A percentile compares a stretch with the other conserved stretches of the same genome.
These are phyloP conservation scores for Kodamaea sp. DNA, from an alignment of 1,139 yeast genomes.

Conservation along the genomic window DNA sequence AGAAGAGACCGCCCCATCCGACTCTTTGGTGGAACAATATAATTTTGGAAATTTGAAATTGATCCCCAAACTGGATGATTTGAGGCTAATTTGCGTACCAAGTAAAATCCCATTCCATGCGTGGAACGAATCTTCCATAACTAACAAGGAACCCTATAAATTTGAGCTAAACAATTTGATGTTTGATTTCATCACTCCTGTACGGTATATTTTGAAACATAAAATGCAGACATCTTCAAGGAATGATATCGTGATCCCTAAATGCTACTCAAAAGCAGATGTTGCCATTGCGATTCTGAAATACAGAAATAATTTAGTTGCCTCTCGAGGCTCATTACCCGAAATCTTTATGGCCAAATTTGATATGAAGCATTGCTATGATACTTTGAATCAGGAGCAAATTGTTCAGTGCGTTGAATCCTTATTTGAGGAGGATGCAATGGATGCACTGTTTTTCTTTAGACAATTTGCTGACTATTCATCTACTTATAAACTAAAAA, in stretches of 20 bases:
- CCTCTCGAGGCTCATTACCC: slow-evolving; percentile 25
- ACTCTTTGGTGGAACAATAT: slow-evolving; percentile 12
- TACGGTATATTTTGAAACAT: slow-evolving; percentile 19
- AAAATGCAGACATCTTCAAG: slow-evolving; percentile 4
- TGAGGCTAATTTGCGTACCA: slow-evolving; percentile 64
- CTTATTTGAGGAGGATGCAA: slow-evolving; percentile 22
- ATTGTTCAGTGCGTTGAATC: slow-evolving; percentile 33
- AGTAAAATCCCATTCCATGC: slow-evolving; percentile 18
- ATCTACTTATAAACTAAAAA: slow-evolving; percentile 7
- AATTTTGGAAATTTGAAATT: slow-evolving; percentile 40
- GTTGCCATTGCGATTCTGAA: slow-evolving; percentile 23
- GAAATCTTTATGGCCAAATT: slow-evolving; percentile 57
- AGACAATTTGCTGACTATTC: slow-evolving; percentile 18
- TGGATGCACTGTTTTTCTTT: slow-evolving; percentile 21
- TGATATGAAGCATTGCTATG: slow-evolving; percentile 80
- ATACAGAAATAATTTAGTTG: slow-evolving; percentile 18
- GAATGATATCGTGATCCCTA: slow-evolving; percentile 11
- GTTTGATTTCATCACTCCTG: slow-evolving; percentile 32
- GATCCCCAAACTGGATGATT: slow-evolving; percentile 55
- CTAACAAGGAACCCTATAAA: slow-evolving; percentile 11
- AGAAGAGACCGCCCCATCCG: neutral
- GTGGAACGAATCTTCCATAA: slow-evolving; percentile 4
- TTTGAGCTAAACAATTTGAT: slow-evolving; percentile 23
- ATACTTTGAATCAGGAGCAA: slow-evolving; percentile 56
- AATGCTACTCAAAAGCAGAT: slow-evolving; percentile 28